These are phyloP conservation scores for Colletotrichum salicis DNA, from an alignment of 2,329 filamentous ascomycete genomes.

Conservation along the genomic window DNA sequence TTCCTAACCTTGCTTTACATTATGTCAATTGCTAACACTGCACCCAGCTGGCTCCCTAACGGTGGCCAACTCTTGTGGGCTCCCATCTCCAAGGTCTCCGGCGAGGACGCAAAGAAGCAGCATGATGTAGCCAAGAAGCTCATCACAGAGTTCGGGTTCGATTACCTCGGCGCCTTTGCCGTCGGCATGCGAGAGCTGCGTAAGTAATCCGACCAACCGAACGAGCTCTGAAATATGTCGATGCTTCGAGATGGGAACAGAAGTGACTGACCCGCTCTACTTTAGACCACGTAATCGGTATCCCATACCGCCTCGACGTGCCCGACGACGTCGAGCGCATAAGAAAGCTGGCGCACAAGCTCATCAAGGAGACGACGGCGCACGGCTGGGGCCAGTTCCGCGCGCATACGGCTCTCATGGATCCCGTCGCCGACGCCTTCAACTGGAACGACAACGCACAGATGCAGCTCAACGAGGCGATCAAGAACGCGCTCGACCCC, in stretches of 20 bases:
- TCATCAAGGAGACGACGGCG: slow-evolving; percentile 51
- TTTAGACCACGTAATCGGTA: slow-evolving; percentile 60
- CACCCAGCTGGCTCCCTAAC: slow-evolving; percentile 50
- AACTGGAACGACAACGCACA: slow-evolving; percentile 52
- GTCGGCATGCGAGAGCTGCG: slow-evolving; percentile 42
- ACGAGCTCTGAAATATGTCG: background rate
- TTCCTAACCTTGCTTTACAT: slow-evolving; percentile 45
- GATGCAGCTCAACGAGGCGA: slow-evolving; percentile 54
- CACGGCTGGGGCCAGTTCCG: slow-evolving; percentile 56
- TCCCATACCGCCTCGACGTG: slow-evolving; percentile 60
- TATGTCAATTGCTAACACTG: slow-evolving; percentile 53
- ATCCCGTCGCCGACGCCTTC: slow-evolving; percentile 56
- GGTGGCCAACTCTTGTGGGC: slow-evolving; percentile 50
- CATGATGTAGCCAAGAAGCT: slow-evolving; percentile 44
- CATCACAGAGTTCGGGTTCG: slow-evolving; percentile 41
- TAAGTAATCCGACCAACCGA: slow-evolving; percentile 35
- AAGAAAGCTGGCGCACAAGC: slow-evolving; percentile 41
- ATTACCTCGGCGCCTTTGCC: slow-evolving; percentile 45
- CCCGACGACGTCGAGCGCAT: slow-evolving; percentile 47
- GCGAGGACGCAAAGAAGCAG: slow-evolving; percentile 47
- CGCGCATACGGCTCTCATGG: slow-evolving; percentile 55
- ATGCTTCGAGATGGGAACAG: no score
- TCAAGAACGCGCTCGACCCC: slow-evolving; percentile 56
- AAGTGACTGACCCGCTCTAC: background rate
- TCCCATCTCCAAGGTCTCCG: slow-evolving; percentile 48